A percentile compares a stretch with the other conserved stretches of the same genome.
These are phyloP conservation scores for Pseudotulostoma volvatum DNA, from an alignment of 495 filamentous ascomycete genomes.

Conservation along the genomic window DNA sequence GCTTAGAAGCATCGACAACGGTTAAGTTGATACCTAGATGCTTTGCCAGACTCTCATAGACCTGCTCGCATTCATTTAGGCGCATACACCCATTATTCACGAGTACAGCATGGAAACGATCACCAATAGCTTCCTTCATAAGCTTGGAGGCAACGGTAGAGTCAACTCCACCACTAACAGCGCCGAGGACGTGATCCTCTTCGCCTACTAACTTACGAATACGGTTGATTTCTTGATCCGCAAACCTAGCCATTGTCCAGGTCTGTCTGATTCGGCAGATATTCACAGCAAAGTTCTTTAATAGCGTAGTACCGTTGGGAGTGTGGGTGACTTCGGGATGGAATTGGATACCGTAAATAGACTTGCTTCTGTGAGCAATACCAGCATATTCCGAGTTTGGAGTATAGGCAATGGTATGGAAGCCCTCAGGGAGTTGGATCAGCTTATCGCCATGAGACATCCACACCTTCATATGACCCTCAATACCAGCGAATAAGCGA, in stretches of 20 bases:
- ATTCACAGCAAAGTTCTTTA: conserved; percentile 65
- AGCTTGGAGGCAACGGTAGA: conserved; percentile 74
- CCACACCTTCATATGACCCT: conserved; percentile 51
- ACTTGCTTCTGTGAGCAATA: conserved; percentile 58
- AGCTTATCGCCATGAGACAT: conserved; percentile 89
- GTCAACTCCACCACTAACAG: conserved; percentile 84
- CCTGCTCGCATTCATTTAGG: conserved; percentile 64
- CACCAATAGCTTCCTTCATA: conserved; percentile 69
- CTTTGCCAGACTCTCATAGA: conserved; percentile 56
- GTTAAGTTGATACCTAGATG: conserved; percentile 82
- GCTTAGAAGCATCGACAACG: conserved; percentile 62
- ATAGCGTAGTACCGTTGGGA: conserved; percentile 41
- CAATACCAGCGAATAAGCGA: conserved; percentile 46
- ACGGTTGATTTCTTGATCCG: conserved; percentile 57
- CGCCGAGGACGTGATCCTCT: conserved; percentile 67
- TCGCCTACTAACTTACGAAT: conserved; percentile 66
- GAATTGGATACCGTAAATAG: conserved; percentile 59
- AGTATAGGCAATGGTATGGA: conserved; percentile 56
- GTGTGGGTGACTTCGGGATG: conserved; percentile 74
- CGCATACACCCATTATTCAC: conserved; percentile 84
- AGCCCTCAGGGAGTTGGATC: conserved; percentile 48
- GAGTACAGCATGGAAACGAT: conserved; percentile 77
- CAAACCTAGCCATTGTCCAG: conserved; percentile 74
- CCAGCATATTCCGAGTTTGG: conserved; percentile 62
- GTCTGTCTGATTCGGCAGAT: conserved; percentile 60